Evolutionary conservation across 192 early-diverging fungal genomes (phyloP).

Genomic region (Phlyctochytrium bullatum): DNA sequence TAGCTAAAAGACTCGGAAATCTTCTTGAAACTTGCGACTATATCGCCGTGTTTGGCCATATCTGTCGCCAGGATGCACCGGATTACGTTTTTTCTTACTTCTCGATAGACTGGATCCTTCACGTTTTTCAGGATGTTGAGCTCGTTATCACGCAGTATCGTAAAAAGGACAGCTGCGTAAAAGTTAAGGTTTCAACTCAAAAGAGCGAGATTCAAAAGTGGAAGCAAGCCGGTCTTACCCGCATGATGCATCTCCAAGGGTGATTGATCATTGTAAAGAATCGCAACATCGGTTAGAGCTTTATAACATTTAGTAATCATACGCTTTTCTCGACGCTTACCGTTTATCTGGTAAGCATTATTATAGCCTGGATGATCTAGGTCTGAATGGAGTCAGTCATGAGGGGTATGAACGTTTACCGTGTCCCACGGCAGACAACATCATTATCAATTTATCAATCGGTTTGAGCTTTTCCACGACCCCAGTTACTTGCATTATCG

Average conservation of each 20-base stretch:
- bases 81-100: constrained; percentile 50
- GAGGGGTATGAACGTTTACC: constrained; percentile 6
- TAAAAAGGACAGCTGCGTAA: constrained; percentile 41
- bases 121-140: constrained; percentile 38
- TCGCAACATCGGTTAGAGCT: constrained; percentile 47
- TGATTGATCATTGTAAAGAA: constrained; percentile 54
- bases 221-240: constrained; percentile 19
- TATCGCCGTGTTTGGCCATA: constrained; percentile 55
- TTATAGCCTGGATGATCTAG: constrained; percentile 41
- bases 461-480: constrained; percentile 35
- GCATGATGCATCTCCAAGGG: constrained; percentile 55
- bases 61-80: constrained; percentile 54
- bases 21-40: constrained; percentile 40
- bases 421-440: constrained; percentile 33
- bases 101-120: constrained; percentile 33
- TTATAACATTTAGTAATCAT: background rate
- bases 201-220: constrained; percentile 1
- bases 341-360: constrained; percentile 54
- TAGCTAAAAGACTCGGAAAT: constrained; percentile 33
- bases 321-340: no score
- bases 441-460: constrained; percentile 39
- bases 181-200: background rate
- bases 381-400: constrained; percentile 12
- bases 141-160: constrained; percentile 36
- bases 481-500: constrained; percentile 34